Conservation (phyloP, 495 filamentous ascomycete species). For the Cercophora sp. region DNA sequence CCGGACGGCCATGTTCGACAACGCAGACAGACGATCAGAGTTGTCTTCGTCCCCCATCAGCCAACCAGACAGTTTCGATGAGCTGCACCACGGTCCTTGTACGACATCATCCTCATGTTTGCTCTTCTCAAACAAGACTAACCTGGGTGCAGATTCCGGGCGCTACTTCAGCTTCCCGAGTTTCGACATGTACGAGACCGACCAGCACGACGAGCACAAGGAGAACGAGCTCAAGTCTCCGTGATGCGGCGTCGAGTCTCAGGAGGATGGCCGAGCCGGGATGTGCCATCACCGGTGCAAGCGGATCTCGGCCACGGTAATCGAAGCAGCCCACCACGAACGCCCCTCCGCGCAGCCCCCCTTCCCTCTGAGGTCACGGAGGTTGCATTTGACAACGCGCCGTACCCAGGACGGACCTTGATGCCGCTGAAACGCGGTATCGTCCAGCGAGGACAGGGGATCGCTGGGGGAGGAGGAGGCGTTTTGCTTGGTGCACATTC, state of each 20-base stretch:
- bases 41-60: conserved; percentile 29
- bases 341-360: no score
- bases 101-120: no score
- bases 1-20: conserved; percentile 35
- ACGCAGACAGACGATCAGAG: conserved; percentile 22
- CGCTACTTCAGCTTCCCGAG: conserved; percentile 57
- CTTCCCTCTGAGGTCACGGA: no score
- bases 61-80: conserved; percentile 26
- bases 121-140: no score
- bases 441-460: background rate
- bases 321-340: no score
- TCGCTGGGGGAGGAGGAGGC: background rate
- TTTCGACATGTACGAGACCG: conserved; percentile 48
- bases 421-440: conserved; percentile 9
- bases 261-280: background rate
- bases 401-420: background rate
- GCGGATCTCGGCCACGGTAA: no score
- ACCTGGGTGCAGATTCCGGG: conserved; percentile 34
- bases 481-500: conserved; percentile 11
- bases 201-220: conserved; percentile 36
- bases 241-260: background rate
- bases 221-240: conserved; percentile 12
- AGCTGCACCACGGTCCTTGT: conserved; percentile 19
- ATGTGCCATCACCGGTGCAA: no score
- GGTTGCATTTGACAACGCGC: background rate